Percentiles rank a stretch among this genome's conserved stretches.
phyloP scores from a whole-genome alignment of 768 basidiomycete species.

The Lactarius trivialis region DNA sequence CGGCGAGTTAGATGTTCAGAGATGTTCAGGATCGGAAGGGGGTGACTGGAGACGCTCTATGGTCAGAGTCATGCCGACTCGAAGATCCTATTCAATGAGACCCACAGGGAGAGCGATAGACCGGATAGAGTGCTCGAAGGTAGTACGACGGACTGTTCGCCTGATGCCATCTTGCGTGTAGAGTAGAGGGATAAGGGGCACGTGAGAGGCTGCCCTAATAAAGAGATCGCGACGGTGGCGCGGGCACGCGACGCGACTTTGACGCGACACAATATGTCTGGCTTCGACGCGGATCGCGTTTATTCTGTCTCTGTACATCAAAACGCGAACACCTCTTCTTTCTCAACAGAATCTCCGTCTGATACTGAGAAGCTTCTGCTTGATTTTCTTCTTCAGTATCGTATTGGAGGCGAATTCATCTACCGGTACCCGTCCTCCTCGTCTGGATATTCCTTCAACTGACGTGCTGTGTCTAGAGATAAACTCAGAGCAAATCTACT shows the following conservation, averaged over 20 bases:
- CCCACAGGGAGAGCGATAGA: conserved; percentile 67
- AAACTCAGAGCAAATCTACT: conserved; percentile 85
- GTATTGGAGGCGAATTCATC: conserved; percentile 85
- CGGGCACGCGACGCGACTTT: neutral
- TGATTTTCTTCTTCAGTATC: conserved; percentile 83
- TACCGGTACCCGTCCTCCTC: conserved; percentile 56
- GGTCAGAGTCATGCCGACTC: neutral
- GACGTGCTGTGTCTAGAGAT: conserved; percentile 47
- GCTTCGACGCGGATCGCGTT: conserved; percentile 77
- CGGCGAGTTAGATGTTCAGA: conserved; percentile 90
- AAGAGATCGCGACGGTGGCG: conserved; percentile 4
- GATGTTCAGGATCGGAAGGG: conserved; percentile 92
- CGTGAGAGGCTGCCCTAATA: conserved; percentile 8
- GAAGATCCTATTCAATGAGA: conserved; percentile 4
- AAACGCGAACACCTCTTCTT: conserved; percentile 43
- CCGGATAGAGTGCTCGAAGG: conserved; percentile 67
- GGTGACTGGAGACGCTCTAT: conserved; percentile 54
- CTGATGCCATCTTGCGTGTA: conserved; percentile 56
- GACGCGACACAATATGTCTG: conserved; percentile 55
- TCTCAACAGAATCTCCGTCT: conserved; percentile 64
- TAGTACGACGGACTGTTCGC: conserved; percentile 68
- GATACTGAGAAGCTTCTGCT: conserved; percentile 74
- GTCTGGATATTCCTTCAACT: neutral
- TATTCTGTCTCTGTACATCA: conserved; percentile 79
- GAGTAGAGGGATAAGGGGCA: neutral